Conservation (phyloP, 2,329 filamentous ascomycete genomes). For the Pyricularia sp. region DNA sequence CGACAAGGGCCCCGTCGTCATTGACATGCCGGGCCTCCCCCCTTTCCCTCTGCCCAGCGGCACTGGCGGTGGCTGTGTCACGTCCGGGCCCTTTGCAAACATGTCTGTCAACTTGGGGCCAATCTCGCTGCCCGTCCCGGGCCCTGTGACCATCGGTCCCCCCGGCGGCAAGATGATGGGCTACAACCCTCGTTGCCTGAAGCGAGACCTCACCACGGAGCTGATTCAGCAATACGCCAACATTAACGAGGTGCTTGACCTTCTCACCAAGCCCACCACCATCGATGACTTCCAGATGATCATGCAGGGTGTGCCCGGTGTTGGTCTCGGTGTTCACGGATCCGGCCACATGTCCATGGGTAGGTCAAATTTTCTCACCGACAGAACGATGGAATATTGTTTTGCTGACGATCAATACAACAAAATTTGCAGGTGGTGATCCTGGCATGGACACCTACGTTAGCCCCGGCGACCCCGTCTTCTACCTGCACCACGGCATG, state of each 20-base stretch:
- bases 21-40: background rate
- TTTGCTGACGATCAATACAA: background rate
- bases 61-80: background rate
- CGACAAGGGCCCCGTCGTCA: constrained; percentile 6
- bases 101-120: constrained; percentile 12
- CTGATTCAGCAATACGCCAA: background rate
- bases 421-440: background rate
- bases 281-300: background rate
- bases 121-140: background rate
- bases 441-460: background rate
- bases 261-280: background rate
- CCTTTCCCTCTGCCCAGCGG: background rate
- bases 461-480: constrained; percentile 19
- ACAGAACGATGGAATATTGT: background rate
- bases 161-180: background rate
- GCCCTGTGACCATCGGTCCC: background rate
- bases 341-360: background rate
- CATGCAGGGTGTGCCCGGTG: background rate
- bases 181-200: constrained; percentile 1
- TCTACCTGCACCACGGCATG: constrained; percentile 22
- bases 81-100: constrained; percentile 13
- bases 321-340: background rate
- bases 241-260: background rate
- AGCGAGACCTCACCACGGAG: background rate
- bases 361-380: background rate